phyloP scores from a whole-genome alignment of 352 stramenopile species.

The Phytophthora macrochlamydospora region DNA sequence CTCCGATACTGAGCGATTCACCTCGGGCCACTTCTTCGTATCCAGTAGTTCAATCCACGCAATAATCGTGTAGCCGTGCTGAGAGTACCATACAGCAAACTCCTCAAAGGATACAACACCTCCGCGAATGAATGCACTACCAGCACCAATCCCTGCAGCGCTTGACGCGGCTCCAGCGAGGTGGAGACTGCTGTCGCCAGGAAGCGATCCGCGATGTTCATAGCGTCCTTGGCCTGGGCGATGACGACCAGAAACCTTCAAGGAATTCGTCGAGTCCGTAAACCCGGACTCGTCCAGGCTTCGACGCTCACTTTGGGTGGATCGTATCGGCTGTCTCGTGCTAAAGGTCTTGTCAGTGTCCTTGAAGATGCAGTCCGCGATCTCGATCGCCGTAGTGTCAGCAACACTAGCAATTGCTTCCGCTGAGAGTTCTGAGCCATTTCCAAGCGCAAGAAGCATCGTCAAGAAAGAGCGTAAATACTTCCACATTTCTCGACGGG shows the following conservation, averaged over 20 bases:
- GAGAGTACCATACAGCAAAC: slow-evolving; percentile 88
- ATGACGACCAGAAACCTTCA: slow-evolving; percentile 28
- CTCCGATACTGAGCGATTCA: slow-evolving; percentile 61
- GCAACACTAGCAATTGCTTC: slow-evolving; percentile 83
- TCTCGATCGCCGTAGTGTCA: slow-evolving; percentile 82
- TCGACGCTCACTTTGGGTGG: slow-evolving; percentile 42
- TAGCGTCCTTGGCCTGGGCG: slow-evolving; percentile 51
- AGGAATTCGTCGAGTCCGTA: slow-evolving; percentile 41
- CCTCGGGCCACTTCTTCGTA: slow-evolving; percentile 82
- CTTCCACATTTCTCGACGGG: slow-evolving; percentile 90
- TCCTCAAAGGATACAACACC: slow-evolving; percentile 85
- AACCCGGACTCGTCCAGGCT: slow-evolving; percentile 68
- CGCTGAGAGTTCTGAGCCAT: slow-evolving; percentile 81
- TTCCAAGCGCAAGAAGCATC: slow-evolving; percentile 94
- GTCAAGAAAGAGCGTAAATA: slow-evolving; percentile 95
- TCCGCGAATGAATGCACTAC: slow-evolving; percentile 70
- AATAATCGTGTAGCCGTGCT: slow-evolving; percentile 81
- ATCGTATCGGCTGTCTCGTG: slow-evolving; percentile 36
- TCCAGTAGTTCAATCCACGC: slow-evolving; percentile 89
- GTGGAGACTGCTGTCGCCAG: slow-evolving; percentile 56
- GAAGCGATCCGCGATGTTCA: slow-evolving; percentile 75
- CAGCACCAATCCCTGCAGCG: slow-evolving; percentile 62
- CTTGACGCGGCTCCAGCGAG: slow-evolving; percentile 59
- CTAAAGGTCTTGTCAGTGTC: slow-evolving; percentile 85
- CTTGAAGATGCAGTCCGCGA: slow-evolving; percentile 84